Percentiles rank a stretch among this genome's conserved stretches.
Conservation (phyloP, 345 rosid species). For the Crucihimalaya himalaica region DNA sequence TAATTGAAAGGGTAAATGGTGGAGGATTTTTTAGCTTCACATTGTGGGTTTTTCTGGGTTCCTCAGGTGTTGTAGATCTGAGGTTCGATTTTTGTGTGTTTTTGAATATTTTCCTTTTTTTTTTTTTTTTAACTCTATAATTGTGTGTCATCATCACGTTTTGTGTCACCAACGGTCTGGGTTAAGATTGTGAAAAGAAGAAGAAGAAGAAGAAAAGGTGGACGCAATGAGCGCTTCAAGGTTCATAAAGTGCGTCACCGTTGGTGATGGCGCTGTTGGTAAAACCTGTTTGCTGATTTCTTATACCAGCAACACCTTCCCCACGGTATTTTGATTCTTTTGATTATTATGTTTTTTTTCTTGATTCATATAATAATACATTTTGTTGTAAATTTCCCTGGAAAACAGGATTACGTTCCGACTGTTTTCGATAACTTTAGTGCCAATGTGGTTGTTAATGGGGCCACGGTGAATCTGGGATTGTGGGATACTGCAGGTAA, state of each 20-base stretch:
- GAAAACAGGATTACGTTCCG: constrained; percentile 79
- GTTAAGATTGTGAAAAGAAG: not conserved
- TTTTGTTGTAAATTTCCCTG: constrained; percentile 9
- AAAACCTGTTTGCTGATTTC: constrained; percentile 38
- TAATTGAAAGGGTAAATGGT: constrained; percentile 5
- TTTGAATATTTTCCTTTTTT: not conserved
- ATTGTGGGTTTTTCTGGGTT: constrained; percentile 13
- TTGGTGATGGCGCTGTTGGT: constrained; percentile 46
- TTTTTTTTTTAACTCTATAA: too few species aligned
- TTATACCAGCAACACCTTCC: constrained; percentile 41
- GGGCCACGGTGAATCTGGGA: constrained; percentile 79
- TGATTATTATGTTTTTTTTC: not conserved
- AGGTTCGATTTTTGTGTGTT: constrained; percentile 10
- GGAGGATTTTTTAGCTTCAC: not conserved
- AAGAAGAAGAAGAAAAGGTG: not conserved
- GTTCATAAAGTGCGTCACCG: constrained; percentile 40
- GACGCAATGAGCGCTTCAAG: constrained; percentile 41
- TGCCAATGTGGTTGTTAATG: constrained; percentile 89
- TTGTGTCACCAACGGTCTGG: not conserved
- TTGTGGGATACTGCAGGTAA: constrained; percentile 98
- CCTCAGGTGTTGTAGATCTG: constrained; percentile 41
- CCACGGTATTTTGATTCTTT: constrained; percentile 9
- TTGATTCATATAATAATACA: not conserved
- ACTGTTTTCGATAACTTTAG: constrained; percentile 96
- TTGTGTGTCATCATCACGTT: not conserved